These are phyloP conservation scores for Aspergillus pseudoglaucus DNA, from an alignment of 2,329 filamentous ascomycete genomes.

Conservation along the genomic window DNA sequence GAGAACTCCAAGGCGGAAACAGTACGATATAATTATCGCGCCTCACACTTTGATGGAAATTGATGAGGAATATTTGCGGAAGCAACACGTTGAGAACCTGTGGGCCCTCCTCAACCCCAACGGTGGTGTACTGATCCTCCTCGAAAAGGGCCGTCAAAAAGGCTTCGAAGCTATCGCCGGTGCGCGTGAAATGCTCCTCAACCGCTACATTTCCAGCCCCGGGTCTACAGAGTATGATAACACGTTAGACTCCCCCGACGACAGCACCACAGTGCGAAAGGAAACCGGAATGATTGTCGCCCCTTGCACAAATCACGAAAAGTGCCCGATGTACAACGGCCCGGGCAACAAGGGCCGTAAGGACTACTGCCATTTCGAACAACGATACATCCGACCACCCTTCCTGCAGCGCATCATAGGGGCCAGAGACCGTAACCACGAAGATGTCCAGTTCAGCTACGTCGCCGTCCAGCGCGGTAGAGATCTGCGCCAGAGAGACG, in stretches of 20 bases:
- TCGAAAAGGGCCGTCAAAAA: constrained; percentile 85
- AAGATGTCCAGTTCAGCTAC: constrained; percentile 88
- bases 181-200: constrained; percentile 70
- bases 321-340: constrained; percentile 80
- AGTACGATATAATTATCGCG: constrained; percentile 83
- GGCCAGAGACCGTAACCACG: constrained; percentile 65
- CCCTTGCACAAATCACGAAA: constrained; percentile 76
- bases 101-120: constrained; percentile 80
- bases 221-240: constrained; percentile 40
- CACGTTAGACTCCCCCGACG: constrained; percentile 25
- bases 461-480: constrained; percentile 74
- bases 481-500: constrained; percentile 43
- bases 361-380: constrained; percentile 85
- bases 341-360: constrained; percentile 69
- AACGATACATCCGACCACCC: constrained; percentile 76
- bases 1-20: constrained; percentile 56
- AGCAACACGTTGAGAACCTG: constrained; percentile 74
- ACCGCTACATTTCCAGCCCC: constrained; percentile 63
- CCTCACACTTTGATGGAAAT: constrained; percentile 74
- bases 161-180: constrained; percentile 90
- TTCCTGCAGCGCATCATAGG: constrained; percentile 74
- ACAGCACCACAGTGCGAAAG: constrained; percentile 34
- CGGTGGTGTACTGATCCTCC: constrained; percentile 76
- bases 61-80: constrained; percentile 69
- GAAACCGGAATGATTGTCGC: constrained; percentile 58